phyloP scores from a whole-genome alignment of 805 yeast species.

The Monosporozyma yasuniensis region DNA sequence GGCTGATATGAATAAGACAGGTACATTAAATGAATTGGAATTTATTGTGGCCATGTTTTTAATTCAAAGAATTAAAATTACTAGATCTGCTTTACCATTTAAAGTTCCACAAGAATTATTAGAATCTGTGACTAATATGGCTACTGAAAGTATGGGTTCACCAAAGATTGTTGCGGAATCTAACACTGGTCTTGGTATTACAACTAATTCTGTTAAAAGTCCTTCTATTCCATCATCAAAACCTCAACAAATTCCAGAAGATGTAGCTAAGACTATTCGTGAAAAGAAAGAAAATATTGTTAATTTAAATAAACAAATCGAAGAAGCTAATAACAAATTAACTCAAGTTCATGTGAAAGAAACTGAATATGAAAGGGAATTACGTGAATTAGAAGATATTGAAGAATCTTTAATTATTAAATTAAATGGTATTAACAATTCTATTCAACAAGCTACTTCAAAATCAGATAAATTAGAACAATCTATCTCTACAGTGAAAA shows the following conservation, averaged over 20 bases:
- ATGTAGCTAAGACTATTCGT: background rate
- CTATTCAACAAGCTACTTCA: constrained; percentile 1
- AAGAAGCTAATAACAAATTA: background rate
- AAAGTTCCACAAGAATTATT: constrained; percentile 25
- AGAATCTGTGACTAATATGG: constrained; percentile 1
- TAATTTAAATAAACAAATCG: background rate
- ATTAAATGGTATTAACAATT: constrained; percentile 1
- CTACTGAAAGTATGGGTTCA: background rate
- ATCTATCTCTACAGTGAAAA: constrained; percentile 3
- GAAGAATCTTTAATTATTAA: constrained; percentile 5
- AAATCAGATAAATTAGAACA: constrained; percentile 1
- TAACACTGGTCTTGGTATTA: background rate
- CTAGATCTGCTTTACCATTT: constrained; percentile 32
- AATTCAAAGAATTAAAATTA: constrained; percentile 73
- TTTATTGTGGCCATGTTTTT: constrained; percentile 89
- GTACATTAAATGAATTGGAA: constrained; percentile 67
- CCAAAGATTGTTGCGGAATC: background rate
- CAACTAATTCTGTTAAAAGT: background rate
- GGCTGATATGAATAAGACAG: constrained; percentile 78
- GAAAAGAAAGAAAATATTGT: background rate
- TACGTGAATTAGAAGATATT: background rate
- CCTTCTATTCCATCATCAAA: constrained; percentile 16
- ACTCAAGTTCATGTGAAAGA: background rate
- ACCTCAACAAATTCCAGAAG: constrained; percentile 11
- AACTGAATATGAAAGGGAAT: background rate